Percentiles rank a stretch among this genome's conserved stretches.
These are phyloP conservation scores for Pisolithus thermaeus DNA, from an alignment of 1,284 basidiomycete species.

Conservation along the genomic window DNA sequence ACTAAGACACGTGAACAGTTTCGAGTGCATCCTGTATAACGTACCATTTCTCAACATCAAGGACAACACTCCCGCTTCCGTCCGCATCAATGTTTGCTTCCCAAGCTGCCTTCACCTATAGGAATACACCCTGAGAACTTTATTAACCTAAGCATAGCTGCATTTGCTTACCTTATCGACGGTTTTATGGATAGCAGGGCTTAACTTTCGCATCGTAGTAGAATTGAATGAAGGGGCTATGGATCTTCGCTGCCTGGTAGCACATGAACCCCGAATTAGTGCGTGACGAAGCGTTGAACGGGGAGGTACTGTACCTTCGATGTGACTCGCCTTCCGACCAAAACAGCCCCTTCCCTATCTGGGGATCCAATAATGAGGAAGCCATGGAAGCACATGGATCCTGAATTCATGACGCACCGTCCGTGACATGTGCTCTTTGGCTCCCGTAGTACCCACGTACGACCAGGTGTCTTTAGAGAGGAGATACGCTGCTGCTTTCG, in stretches of 20 bases:
- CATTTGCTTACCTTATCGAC: too few relatives aligned
- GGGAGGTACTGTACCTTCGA: conserved; percentile 20
- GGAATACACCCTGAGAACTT: too few relatives aligned
- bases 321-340: conserved; percentile 5
- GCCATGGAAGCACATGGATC: too few relatives aligned
- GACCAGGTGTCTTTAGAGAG: conserved; percentile 42
- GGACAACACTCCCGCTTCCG: conserved; percentile 25
- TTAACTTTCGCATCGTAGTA: too few relatives aligned
- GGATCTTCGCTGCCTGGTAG: too few relatives aligned
- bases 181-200: too few relatives aligned
- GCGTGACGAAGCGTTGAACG: neutral
- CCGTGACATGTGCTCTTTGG: too few relatives aligned
- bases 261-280: too few relatives aligned
- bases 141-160: too few relatives aligned
- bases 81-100: conserved; percentile 38
- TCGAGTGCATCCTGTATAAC: conserved; percentile 6
- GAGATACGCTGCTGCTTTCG: conserved; percentile 49
- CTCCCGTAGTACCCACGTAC: conserved; percentile 5
- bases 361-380: neutral
- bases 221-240: too few relatives aligned
- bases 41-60: conserved; percentile 53
- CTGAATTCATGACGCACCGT: too few relatives aligned
- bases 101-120: conserved; percentile 47
- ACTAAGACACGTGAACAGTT: neutral
- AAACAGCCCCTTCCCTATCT: conserved; percentile 2